phyloP scores from a whole-genome alignment of 208 protist genomes.

The Leishmania turanica region DNA sequence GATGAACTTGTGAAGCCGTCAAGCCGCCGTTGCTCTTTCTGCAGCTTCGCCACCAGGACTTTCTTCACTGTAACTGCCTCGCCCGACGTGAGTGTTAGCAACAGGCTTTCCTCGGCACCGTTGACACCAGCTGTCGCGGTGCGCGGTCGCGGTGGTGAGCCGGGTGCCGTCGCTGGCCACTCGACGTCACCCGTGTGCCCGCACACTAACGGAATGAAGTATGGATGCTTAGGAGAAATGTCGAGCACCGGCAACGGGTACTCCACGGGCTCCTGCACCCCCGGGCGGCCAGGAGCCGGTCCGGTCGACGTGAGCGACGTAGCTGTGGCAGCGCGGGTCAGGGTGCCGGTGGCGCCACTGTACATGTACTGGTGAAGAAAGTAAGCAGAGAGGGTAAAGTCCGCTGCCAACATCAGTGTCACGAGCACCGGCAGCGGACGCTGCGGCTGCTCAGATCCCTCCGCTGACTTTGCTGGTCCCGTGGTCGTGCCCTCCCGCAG shows the following conservation, averaged over 20 bases:
- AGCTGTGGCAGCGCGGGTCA: conserved; percentile 22
- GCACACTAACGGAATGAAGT: conserved; percentile 56
- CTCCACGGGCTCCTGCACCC: conserved; percentile 23
- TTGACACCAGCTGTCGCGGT: neutral
- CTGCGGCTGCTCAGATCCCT: neutral
- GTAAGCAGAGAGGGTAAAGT: conserved; percentile 71
- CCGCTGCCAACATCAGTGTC: conserved; percentile 51
- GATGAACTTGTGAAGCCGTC: neutral
- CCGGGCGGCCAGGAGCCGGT: conserved; percentile 22
- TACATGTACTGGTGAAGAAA: conserved; percentile 75
- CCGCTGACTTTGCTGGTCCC: neutral
- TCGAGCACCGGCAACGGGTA: conserved; percentile 57
- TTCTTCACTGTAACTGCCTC: conserved; percentile 23
- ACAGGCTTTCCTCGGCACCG: neutral
- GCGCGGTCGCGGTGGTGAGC: conserved; percentile 13
- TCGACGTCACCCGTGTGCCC: conserved; percentile 23
- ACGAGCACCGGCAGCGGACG: conserved; percentile 52
- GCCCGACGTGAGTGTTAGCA: conserved; percentile 7
- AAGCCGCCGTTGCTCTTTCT: conserved; percentile 36
- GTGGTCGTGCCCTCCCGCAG: conserved; percentile 34
- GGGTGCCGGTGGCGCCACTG: conserved; percentile 41
- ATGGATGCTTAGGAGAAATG: conserved; percentile 52
- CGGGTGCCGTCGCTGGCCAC: conserved; percentile 13
- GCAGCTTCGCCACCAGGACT: conserved; percentile 56
- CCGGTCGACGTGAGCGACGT: conserved; percentile 28